Evolutionary conservation across 2,329 filamentous ascomycete genomes (phyloP).

Genomic region (Scedosporium apiospermum): DNA sequence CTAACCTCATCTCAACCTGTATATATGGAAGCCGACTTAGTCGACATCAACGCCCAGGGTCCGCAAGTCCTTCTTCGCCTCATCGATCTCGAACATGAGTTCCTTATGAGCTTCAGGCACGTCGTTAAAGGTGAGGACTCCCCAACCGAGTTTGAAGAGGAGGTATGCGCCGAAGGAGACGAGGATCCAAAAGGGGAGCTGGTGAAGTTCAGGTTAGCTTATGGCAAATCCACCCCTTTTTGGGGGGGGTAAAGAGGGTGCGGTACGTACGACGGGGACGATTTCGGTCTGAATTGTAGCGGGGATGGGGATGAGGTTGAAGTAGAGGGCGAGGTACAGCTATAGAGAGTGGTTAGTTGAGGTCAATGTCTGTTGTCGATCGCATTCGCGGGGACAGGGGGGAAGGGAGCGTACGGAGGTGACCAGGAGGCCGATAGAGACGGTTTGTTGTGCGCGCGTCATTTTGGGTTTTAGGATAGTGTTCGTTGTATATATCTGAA

Average conservation of each 20-base stretch:
- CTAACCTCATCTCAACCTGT: background rate
- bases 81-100: conserved; percentile 73
- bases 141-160: conserved; percentile 82
- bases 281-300: conserved; percentile 70
- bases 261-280: conserved; percentile 69
- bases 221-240: background rate
- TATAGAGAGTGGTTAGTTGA: conserved; percentile 34
- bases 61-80: conserved; percentile 65
- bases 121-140: conserved; percentile 94
- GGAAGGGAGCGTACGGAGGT: conserved; percentile 58
- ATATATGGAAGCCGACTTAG: conserved; percentile 25
- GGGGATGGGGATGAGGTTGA: conserved; percentile 75
- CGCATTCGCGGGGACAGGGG: background rate
- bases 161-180: conserved; percentile 89
- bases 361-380: background rate
- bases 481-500: too few species aligned
- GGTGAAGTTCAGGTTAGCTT: background rate
- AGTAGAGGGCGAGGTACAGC: conserved; percentile 82
- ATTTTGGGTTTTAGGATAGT: conserved; percentile 42
- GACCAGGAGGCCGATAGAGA: conserved; percentile 72
- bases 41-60: conserved; percentile 71
- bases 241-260: background rate
- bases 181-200: conserved; percentile 90
- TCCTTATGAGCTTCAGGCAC: conserved; percentile 78
- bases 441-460: conserved; percentile 90